These are phyloP conservation scores for Cordyceps farinosa DNA, from an alignment of 2,329 filamentous ascomycete genomes.

Conservation along the genomic window DNA sequence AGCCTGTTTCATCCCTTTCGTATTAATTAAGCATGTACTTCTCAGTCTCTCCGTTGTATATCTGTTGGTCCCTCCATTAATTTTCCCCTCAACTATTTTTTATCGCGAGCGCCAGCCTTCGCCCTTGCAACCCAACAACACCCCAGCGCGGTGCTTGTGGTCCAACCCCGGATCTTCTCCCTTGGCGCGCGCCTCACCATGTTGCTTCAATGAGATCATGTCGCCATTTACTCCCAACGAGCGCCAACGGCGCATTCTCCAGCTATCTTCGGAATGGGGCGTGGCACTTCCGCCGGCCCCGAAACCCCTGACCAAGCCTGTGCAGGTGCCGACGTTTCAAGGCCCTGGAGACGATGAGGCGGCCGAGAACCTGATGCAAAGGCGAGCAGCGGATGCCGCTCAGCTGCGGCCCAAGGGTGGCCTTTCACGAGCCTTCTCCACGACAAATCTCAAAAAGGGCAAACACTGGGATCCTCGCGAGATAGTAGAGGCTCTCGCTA, in stretches of 20 bases:
- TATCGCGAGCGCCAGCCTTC: not conserved
- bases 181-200: constrained; percentile 1
- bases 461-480: constrained; percentile 52
- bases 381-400: constrained; percentile 36
- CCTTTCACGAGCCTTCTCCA: constrained; percentile 38
- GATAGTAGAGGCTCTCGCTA: constrained; percentile 49
- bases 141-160: not conserved
- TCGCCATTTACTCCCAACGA: constrained; percentile 28
- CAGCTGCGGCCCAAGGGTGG: constrained; percentile 37
- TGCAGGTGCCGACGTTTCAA: constrained; percentile 41
- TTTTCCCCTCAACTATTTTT: not conserved
- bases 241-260: constrained; percentile 46
- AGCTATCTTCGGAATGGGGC: constrained; percentile 50
- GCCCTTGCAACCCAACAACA: not conserved
- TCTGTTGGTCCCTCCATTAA: not conserved
- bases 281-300: constrained; percentile 40
- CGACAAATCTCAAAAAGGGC: constrained; percentile 40
- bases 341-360: constrained; percentile 47
- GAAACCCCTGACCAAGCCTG: constrained; percentile 40
- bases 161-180: not conserved
- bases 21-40: constrained; percentile 5
- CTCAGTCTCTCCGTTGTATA: not conserved
- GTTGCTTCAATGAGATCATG: constrained; percentile 11
- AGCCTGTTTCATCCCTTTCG: constrained; percentile 10
- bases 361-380: constrained; percentile 54